phyloP scores from a whole-genome alignment of 768 basidiomycete species.

The Suillus plorans region DNA sequence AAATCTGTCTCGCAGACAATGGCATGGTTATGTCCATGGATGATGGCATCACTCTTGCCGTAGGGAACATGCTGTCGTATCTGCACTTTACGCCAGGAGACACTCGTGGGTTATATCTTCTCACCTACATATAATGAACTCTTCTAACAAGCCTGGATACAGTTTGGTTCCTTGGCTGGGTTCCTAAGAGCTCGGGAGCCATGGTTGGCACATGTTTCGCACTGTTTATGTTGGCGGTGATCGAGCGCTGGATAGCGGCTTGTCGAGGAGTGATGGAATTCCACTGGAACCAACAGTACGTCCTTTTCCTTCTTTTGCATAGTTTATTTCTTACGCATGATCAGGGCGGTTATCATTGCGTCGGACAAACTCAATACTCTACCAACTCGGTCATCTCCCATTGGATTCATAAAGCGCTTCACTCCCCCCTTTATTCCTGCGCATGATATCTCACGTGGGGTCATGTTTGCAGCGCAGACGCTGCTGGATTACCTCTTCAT shows the following conservation, averaged over 20 bases:
- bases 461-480: constrained; percentile 54
- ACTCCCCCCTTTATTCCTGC: constrained; percentile 57
- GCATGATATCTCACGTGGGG: constrained; percentile 64
- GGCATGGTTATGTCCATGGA: constrained; percentile 67
- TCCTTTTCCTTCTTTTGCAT: constrained; percentile 1
- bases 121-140: not conserved
- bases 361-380: constrained; percentile 27
- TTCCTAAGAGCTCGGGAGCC: constrained; percentile 59
- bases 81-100: constrained; percentile 69
- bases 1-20: constrained; percentile 31
- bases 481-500: constrained; percentile 66
- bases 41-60: constrained; percentile 43
- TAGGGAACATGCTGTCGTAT: constrained; percentile 54
- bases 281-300: constrained; percentile 56
- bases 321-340: not conserved
- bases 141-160: constrained; percentile 1
- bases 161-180: constrained; percentile 70
- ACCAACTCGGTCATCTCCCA: not conserved
- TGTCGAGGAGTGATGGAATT: constrained; percentile 53
- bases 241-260: constrained; percentile 74
- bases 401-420: constrained; percentile 23
- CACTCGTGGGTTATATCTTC: constrained; percentile 37
- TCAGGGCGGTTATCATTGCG: constrained; percentile 32
- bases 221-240: constrained; percentile 68
- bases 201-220: constrained; percentile 78